Evolutionary conservation across 208 protist genomes (phyloP).

Genomic region (Perkinsela sp.): DNA sequence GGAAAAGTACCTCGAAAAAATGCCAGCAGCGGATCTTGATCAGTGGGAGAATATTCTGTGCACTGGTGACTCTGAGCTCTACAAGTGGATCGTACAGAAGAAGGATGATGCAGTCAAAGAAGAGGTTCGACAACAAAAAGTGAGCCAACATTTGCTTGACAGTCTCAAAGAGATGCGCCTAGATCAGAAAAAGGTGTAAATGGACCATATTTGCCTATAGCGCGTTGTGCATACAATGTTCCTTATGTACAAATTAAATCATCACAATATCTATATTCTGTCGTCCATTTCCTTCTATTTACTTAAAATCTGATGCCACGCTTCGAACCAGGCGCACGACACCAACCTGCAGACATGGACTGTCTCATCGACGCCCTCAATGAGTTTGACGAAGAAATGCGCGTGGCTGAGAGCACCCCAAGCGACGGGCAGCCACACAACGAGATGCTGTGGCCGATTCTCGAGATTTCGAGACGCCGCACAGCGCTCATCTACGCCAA

Average conservation of each 20-base stretch:
- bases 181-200: no score
- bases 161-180: neutral
- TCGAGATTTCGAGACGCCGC: conserved; percentile 1
- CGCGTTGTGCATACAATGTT: no score
- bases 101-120: neutral
- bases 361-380: neutral
- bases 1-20: neutral
- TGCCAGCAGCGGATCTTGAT: neutral
- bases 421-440: neutral
- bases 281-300: no score
- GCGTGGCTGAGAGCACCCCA: neutral
- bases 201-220: no score
- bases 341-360: neutral
- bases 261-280: no score
- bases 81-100: neutral
- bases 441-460: neutral
- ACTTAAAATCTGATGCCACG: neutral
- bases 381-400: neutral
- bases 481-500: neutral
- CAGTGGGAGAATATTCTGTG: neutral
- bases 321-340: neutral
- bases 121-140: neutral
- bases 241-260: no score
- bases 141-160: neutral
- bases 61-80: neutral